phyloP scores from a whole-genome alignment of 2,329 filamentous ascomycete genomes.

The Talaromyces verruculosus region DNA sequence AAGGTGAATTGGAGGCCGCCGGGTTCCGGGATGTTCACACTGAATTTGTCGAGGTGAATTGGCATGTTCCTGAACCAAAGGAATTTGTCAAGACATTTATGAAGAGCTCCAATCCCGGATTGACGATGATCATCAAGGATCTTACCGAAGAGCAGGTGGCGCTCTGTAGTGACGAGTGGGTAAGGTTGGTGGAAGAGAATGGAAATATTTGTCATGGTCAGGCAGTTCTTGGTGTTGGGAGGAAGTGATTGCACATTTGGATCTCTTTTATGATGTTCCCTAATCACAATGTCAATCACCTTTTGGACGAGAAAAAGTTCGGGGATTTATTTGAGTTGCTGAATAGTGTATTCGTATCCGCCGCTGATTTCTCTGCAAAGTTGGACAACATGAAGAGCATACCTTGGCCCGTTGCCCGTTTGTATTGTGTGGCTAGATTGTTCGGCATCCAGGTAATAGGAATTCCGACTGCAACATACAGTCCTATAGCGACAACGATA shows the following conservation, averaged over 20 bases:
- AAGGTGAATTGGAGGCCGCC: slow-evolving; percentile 2
- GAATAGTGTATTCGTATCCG: not conserved
- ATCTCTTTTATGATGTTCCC: not conserved
- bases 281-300: too few species aligned
- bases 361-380: too few species aligned
- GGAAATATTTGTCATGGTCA: slow-evolving; percentile 14
- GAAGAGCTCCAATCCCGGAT: slow-evolving; percentile 1
- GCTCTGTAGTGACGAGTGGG: slow-evolving; percentile 13
- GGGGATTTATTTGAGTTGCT: too few species aligned
- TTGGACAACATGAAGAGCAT: too few species aligned
- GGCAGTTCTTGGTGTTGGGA: slow-evolving; percentile 12
- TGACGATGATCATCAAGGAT: not conserved
- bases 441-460: too few species aligned
- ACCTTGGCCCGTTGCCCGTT: too few species aligned
- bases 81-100: not conserved
- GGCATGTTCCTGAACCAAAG: slow-evolving; percentile 14
- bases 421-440: too few species aligned
- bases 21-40: slow-evolving; percentile 13
- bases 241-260: not conserved
- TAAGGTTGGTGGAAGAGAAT: slow-evolving; percentile 12
- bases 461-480: too few species aligned
- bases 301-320: too few species aligned
- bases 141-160: slow-evolving; percentile 13
- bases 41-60: slow-evolving; percentile 13
- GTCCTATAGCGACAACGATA: too few species aligned